Conservation (phyloP, 2,329 filamentous ascomycete genomes). For the Rutstroemia sp. region DNA sequence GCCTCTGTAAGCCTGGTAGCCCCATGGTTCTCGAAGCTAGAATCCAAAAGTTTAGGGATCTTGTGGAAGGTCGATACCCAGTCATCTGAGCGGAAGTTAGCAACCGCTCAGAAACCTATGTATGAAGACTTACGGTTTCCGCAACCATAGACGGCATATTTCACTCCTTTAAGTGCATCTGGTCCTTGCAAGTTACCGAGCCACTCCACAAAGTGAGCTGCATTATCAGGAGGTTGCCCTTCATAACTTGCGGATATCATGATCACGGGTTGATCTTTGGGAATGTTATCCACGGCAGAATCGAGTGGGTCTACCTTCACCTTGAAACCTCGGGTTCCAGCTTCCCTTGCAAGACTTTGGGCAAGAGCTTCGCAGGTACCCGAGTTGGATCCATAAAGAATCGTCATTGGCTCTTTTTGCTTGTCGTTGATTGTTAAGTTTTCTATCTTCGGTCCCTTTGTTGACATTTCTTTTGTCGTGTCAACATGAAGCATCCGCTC, state of each 20-base stretch:
- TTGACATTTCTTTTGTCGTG: conserved; percentile 1
- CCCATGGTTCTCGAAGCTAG: conserved; percentile 12
- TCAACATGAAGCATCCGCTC: conserved; percentile 31
- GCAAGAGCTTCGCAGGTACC: conserved; percentile 69
- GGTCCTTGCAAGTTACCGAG: conserved; percentile 34
- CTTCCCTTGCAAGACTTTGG: conserved; percentile 52
- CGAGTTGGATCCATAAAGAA: conserved; percentile 67
- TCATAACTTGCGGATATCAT: conserved; percentile 68
- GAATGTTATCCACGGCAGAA: conserved; percentile 50
- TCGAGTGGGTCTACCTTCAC: conserved; percentile 49
- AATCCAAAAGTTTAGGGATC: conserved; percentile 56
- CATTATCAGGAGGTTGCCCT: conserved; percentile 67
- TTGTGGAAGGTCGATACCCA: conserved; percentile 58
- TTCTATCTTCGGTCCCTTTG: neutral
- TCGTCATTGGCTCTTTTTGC: conserved; percentile 38
- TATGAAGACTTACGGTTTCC: conserved; percentile 38
- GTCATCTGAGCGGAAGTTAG: conserved; percentile 30
- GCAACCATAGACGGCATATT: conserved; percentile 64
- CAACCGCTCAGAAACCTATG: conserved; percentile 26
- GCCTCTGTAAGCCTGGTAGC: neutral
- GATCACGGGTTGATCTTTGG: conserved; percentile 53
- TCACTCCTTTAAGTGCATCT: conserved; percentile 45
- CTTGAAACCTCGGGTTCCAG: conserved; percentile 50
- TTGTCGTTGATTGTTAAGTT: neutral
- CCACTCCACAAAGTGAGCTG: conserved; percentile 61